Base-by-base conservation (phyloP, 1,284 basidiomycete species). In the Ceratobasidium sp. region DNA sequence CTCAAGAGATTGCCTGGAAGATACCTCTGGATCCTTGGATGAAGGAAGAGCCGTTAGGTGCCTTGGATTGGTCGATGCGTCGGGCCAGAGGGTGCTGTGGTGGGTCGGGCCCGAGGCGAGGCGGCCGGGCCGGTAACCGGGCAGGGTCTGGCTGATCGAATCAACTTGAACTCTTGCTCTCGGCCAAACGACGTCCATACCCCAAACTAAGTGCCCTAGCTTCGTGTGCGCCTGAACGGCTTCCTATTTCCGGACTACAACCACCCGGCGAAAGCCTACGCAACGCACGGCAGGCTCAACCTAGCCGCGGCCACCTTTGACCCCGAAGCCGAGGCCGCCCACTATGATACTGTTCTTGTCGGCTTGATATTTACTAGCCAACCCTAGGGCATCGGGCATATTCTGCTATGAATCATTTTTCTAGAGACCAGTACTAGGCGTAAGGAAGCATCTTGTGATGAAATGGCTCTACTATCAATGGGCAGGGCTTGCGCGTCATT, bases 1-100 rank as follows among this genome's bases (percentile, higher is more conserved):
- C 6, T 88, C 86, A 16, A 89, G 83, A 3, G 93, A 93, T 69
- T 86, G 86, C 80, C 88, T 85, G 82, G 73, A 48, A 44, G 30
- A 55, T 55, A 66, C 62, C 23, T 76, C 73, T 16, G 50, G 62
- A 5, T 41, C 73, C 55, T 65, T 66, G 46, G 73, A 64, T 5
- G 73, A 64, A 41, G 73, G 73, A 20, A 76, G 50, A 18, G 73
- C 73, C 20, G 73, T 66, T 55, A 64, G 73, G 44, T 14, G 20
- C 23, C 57, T 65, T 20, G 64, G 50, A 38, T 76, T 76, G 62
- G 62, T 76, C 2, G 73, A 38, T 44, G 73, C 62, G 73, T 76
- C 73, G 62, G 73, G 73, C 73, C 16, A 62, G 27, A 33, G 23
- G 23, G 64, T 66, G 23, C 27, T 20, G 64, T 54, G 46, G 66